Evolutionary conservation across 2,329 filamentous ascomycete genomes (phyloP), one percentile per base, ranked within the genome.

Genomic region (Hypoxylon sp.): DNA sequence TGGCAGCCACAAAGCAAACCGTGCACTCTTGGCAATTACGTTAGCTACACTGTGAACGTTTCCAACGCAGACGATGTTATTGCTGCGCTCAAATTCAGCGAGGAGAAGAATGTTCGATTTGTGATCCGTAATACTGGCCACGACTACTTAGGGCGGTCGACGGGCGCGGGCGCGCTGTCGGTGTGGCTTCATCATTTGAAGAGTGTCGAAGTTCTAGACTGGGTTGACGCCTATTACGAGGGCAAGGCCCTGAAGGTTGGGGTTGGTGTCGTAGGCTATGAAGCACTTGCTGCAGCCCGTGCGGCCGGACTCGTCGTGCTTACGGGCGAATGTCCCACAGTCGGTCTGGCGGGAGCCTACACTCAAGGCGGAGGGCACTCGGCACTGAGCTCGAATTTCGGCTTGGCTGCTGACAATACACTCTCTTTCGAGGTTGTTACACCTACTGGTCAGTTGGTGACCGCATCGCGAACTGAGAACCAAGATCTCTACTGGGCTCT

Each of bases 341-440:
- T 88, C 3, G 85, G 85, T 2, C 66, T 85, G 8, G 82, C 84
- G 1, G 86, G 86, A 22, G 86, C 85, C 1, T 89, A 85, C 67
- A 83, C 78, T 1, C 84, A 86, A 75, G 85, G 85, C 7, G 86
- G 84, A n/a, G 86, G 86, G 0, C 85, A 88, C 68, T 82, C 80
- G 1, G 77, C 84, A 0, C 80, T 91, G 1, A 81, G 80, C 33
- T 85, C 85, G 1, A 79, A 76, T n/a, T 87, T 85, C 54, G 90
- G 90, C 5, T 80, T 92, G 0, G 86, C 79, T 11, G 88, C 88
- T 0, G 89, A 91, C 69, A 85, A 91, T 55, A 82, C 85, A 84
- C 81, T 11, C 75, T 88, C 82, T 33, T 83, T 78, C 61, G 79
- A 85, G 48, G 82, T 86, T 2, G 79, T 88, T 3, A 82, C 81